These are phyloP conservation scores for Somion occarium DNA, from an alignment of 1,284 basidiomycete species.

Conservation along the genomic window DNA sequence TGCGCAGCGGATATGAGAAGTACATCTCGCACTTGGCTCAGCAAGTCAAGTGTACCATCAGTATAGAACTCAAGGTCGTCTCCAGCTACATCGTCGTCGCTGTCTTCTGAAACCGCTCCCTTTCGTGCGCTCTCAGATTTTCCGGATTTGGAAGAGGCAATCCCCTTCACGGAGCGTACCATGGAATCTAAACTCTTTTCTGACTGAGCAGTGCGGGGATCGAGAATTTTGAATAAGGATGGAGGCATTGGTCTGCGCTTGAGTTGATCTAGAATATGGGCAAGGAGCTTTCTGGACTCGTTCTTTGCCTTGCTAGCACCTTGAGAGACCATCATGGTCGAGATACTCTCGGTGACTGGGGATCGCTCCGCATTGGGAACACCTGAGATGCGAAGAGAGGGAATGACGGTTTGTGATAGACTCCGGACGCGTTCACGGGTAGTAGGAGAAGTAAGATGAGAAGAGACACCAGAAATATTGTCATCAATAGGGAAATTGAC, in stretches of 20 bases:
- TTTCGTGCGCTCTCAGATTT: conserved; percentile 14
- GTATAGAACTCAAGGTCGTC: conserved; percentile 44
- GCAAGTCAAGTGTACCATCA: conserved; percentile 55
- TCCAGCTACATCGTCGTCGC: conserved; percentile 50
- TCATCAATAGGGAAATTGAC: not conserved
- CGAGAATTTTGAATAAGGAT: conserved; percentile 39
- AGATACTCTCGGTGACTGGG: conserved; percentile 12
- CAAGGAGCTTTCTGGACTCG: conserved; percentile 56
- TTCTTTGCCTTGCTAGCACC: conserved; percentile 37
- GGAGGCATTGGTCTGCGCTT: conserved; percentile 48
- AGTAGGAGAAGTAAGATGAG: conserved; percentile 2
- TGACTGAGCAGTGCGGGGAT: conserved; percentile 14
- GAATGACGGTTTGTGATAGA: conserved; percentile 25
- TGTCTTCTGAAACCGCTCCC: conserved; percentile 27
- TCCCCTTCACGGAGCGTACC: conserved; percentile 41
- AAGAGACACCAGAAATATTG: not conserved
- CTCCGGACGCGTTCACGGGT: conserved; percentile 21
- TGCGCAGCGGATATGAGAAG: conserved; percentile 49
- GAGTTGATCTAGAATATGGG: conserved; percentile 54
- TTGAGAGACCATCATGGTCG: conserved; percentile 16
- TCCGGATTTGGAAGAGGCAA: conserved; percentile 27
- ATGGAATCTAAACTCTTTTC: conserved; percentile 37
- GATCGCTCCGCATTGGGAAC: conserved; percentile 24
- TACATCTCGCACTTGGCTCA: conserved; percentile 58
- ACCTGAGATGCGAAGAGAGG: conserved; percentile 30